Evolutionary conservation across 805 yeast species (phyloP).

Genomic region (Candida hispaniensis): DNA sequence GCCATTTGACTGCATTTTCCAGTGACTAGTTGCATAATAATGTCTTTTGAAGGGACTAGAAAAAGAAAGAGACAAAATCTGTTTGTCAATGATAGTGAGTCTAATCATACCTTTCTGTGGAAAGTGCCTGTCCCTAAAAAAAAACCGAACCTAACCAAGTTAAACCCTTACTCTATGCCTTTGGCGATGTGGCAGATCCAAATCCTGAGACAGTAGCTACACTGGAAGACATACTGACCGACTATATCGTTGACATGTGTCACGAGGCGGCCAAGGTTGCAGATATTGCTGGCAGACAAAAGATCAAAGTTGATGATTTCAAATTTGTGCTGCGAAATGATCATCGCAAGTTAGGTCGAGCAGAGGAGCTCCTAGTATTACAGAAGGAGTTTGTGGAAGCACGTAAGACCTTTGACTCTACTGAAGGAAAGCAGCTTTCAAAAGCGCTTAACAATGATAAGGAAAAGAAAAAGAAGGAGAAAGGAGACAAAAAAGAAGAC

Average conservation of each 20-base stretch:
- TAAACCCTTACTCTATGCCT: slow-evolving; percentile 54
- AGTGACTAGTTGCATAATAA: slow-evolving; percentile 1
- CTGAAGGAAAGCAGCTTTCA: slow-evolving; percentile 38
- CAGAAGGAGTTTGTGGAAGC: slow-evolving; percentile 57
- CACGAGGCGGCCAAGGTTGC: slow-evolving; percentile 43
- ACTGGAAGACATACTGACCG: slow-evolving; percentile 56
- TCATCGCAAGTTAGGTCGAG: slow-evolving; percentile 56
- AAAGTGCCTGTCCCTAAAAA: background rate
- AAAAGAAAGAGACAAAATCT: slow-evolving; percentile 34
- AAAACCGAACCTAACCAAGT: slow-evolving; percentile 22
- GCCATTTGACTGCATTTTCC: background rate
- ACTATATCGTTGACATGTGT: slow-evolving; percentile 53
- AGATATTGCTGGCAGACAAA: slow-evolving; percentile 43
- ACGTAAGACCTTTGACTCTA: slow-evolving; percentile 53
- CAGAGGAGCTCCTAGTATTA: slow-evolving; percentile 49
- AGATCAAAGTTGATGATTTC: slow-evolving; percentile 62
- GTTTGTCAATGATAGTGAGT: slow-evolving; percentile 35
- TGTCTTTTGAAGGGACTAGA: slow-evolving; percentile 16
- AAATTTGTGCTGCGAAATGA: slow-evolving; percentile 59
- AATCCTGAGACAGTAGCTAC: slow-evolving; percentile 53
- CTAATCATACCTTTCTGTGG: background rate
- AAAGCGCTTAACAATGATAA: slow-evolving; percentile 23
- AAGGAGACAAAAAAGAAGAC: slow-evolving; percentile 26
- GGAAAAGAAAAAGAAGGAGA: slow-evolving; percentile 23
- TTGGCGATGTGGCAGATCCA: slow-evolving; percentile 63